Percentiles rank a stretch among this genome's conserved stretches.
Evolutionary conservation across 352 stramenopile genomes (phyloP).

Genomic region (Globisporangium splendens): DNA sequence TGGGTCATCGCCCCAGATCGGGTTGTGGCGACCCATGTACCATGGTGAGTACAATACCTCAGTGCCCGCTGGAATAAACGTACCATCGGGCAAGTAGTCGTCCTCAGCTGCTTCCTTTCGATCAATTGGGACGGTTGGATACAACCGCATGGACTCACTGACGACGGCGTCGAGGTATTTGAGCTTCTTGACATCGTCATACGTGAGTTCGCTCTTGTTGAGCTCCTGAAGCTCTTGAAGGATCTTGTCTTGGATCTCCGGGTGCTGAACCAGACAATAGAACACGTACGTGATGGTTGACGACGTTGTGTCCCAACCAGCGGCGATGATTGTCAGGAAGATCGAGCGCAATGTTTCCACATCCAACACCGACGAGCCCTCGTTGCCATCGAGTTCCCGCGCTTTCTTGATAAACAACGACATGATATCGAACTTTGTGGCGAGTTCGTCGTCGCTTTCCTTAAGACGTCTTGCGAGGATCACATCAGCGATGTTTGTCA

Average conservation of each 20-base stretch:
- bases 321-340: background rate
- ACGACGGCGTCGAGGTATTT: slow-evolving; percentile 69
- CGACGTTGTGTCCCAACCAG: background rate
- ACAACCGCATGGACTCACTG: slow-evolving; percentile 51
- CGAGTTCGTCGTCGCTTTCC: slow-evolving; percentile 27
- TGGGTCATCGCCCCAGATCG: slow-evolving; percentile 47
- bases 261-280: slow-evolving; percentile 58
- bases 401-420: slow-evolving; percentile 54
- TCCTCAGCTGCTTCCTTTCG: background rate
- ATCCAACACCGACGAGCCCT: background rate
- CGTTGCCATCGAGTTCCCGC: slow-evolving; percentile 21
- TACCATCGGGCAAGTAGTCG: slow-evolving; percentile 14
- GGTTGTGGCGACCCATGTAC: slow-evolving; percentile 34
- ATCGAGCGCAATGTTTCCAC: background rate
- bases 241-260: slow-evolving; percentile 42
- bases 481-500: slow-evolving; percentile 33
- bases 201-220: slow-evolving; percentile 24
- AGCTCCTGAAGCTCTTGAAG: slow-evolving; percentile 27
- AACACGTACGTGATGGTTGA: slow-evolving; percentile 20
- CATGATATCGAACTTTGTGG: slow-evolving; percentile 35
- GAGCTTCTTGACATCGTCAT: slow-evolving; percentile 55
- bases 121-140: background rate
- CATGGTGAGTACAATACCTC: slow-evolving; percentile 65
- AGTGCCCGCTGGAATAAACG: slow-evolving; percentile 60
- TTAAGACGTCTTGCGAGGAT: slow-evolving; percentile 32